Evolutionary conservation across 371 early-diverging fungal genomes (phyloP), one percentile per base, ranked within the genome.

Genomic region (Coemansia sp.): DNA sequence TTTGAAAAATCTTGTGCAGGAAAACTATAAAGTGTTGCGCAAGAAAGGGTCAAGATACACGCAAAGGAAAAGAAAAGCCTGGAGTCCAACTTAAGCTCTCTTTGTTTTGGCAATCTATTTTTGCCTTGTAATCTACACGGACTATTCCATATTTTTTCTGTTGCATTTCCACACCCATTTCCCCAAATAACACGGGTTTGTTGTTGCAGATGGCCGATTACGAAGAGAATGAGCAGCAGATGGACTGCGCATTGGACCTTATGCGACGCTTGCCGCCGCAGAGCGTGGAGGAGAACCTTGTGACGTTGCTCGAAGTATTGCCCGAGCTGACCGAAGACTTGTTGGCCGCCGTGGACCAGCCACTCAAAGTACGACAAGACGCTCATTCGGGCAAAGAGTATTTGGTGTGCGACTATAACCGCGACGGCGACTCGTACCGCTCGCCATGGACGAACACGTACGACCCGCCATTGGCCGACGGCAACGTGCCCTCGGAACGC

Each of bases 371-470:
- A n/a, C 83, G 84, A 52, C 83, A 82, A 24, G 97, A 97, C 71
- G 58, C 67, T 26, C 80, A 82, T 65, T 84, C 90, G 13, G 93
- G 94, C 19, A 88, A 84, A 58, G 94, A 94, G 51, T 98, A 92
- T 68, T 84, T 98, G 17, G 73, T 90, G 6, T 96, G 95, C 68
- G 97, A 97, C 73, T 98, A 96, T 80, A 98, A 98, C 84, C 86
- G 97, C 44, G 96, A 97, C 82, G 94, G 94, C 2, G 92, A 95
- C 76, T 92, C 94, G 23, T 95, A 94, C 80, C 84, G 98, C 94
- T 97, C 97, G 8, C 98, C 98, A 39, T 97, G 98, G 98, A 90
- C 94, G 29, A 95, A 95, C 78, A 90, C 94, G 73, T 98, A 93
- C 79, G 91, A 94, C 32, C 96, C 97, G 15, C 87, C 91, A 32